Conservation (phyloP, 225 moss, liverwort and hornwort species). For the Sphagnum contortum region DNA sequence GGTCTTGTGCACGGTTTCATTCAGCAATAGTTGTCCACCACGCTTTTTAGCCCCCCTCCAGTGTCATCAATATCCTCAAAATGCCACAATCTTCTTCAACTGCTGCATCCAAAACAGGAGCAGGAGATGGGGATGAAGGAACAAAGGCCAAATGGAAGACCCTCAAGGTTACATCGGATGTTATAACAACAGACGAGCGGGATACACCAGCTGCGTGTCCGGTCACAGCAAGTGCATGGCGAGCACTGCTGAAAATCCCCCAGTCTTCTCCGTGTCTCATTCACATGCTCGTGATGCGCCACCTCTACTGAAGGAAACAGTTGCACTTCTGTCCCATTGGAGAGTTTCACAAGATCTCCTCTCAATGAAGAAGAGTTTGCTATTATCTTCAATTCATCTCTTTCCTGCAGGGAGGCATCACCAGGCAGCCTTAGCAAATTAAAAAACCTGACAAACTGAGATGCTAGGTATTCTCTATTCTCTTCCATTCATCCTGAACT, state of each 20-base stretch:
- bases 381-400: constrained; percentile 7
- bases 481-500: no score
- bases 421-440: no score
- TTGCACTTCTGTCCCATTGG: constrained; percentile 29
- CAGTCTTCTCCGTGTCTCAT: constrained; percentile 18
- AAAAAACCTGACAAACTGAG: no score
- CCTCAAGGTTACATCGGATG: constrained; percentile 28
- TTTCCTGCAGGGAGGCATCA: constrained; percentile 8
- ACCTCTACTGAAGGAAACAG: constrained; percentile 17
- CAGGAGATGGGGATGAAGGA: constrained; percentile 44
- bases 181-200: constrained; percentile 42
- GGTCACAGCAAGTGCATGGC: constrained; percentile 43
- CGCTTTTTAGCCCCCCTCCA: no score
- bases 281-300: constrained; percentile 11
- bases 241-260: constrained; percentile 32
- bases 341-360: constrained; percentile 14
- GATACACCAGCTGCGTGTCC: constrained; percentile 28
- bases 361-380: constrained; percentile 6
- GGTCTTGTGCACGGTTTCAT: no score
- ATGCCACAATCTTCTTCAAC: no score
- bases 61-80: no score
- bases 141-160: constrained; percentile 33
- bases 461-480: no score
- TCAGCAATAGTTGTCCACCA: no score
- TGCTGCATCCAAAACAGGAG: constrained; percentile 24